Base-by-base conservation (phyloP, 192 early-diverging fungal species). In the Coemansia sp. region DNA sequence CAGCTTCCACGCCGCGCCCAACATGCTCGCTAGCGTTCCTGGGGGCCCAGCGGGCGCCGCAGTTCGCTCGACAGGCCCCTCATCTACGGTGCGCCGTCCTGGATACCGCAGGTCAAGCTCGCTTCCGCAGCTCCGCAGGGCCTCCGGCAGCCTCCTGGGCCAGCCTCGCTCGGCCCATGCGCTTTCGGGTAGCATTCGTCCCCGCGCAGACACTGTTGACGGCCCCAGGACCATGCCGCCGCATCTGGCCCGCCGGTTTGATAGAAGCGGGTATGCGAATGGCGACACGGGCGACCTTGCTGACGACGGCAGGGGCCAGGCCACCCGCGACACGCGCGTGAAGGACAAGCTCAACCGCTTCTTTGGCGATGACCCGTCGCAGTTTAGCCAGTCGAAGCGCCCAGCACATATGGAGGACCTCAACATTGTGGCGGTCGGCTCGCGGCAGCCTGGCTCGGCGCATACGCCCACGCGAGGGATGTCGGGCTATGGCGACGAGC, bases 321-420 rank as follows among this genome's bases (percentile, higher is more conserved):
- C 53, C 4, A 9, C 40, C 30, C 68, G 62, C 49, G 68, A 72
- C 16, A 53, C 62, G 16, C 61, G 62, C 19, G 48, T 45, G 16
- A 72, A 72, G 48, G 68, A 72, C 62, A 82, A 82, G 47, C 43
- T 82, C 6, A 66, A 66, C 33, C 78, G 76, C 31, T 80, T 82
- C 63, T 82, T 82, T 74, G 78, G 78, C 10, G 81, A 79, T 29
- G 79, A 82, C 40, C 55, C 74, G 18, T 41, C 54, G 13, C 46
- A 70, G 3, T 55, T 52, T 42, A 19, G 39, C 20, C 43, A 59
- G 21, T 33, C 56, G 25, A 54, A 54, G 13, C 68, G 62, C 10
- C 49, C 62, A 3, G 26, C 49, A 13, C 53, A 41, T 11, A 17
- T 60, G 13, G 61, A 64, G 1, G 62, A 72, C 4, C 55, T 60